Percentiles rank a stretch among this genome's conserved stretches.
Evolutionary conservation across 1,284 basidiomycete genomes (phyloP).

Genomic region (Tilletia indica): DNA sequence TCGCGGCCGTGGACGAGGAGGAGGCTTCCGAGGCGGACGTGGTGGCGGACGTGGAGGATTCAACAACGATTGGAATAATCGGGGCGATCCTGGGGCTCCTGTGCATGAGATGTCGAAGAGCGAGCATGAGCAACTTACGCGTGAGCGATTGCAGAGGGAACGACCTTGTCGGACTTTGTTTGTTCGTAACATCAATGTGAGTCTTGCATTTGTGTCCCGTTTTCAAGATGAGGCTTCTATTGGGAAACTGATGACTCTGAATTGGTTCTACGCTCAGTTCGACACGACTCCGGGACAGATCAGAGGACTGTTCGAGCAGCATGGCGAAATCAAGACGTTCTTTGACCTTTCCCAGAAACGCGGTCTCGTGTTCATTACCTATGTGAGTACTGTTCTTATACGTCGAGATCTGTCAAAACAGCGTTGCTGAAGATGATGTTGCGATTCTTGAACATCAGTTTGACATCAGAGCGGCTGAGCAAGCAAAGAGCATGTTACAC

Average conservation of each 20-base stretch:
- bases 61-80: not conserved
- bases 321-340: constrained; percentile 92
- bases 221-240: not conserved
- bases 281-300: constrained; percentile 81
- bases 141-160: constrained; percentile 83
- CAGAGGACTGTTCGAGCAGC: constrained; percentile 79
- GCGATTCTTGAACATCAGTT: constrained; percentile 70
- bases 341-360: constrained; percentile 90
- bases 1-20: constrained; percentile 6
- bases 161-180: constrained; percentile 91
- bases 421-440: not conserved
- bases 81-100: not conserved
- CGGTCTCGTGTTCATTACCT: constrained; percentile 97
- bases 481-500: constrained; percentile 21
- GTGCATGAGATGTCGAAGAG: constrained; percentile 41
- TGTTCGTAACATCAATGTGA: constrained; percentile 90
- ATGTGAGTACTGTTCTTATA: constrained; percentile 48
- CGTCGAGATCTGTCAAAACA: constrained; percentile 67
- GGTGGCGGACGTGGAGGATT: not conserved
- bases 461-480: not conserved
- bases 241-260: too few species aligned
- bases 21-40: constrained; percentile 14
- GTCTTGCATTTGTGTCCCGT: constrained; percentile 32
- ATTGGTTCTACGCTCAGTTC: constrained; percentile 59
- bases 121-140: constrained; percentile 74